Evolutionary conservation across 2,329 filamentous ascomycete species (phyloP).

Genomic region (Fusarium abutilonis): DNA sequence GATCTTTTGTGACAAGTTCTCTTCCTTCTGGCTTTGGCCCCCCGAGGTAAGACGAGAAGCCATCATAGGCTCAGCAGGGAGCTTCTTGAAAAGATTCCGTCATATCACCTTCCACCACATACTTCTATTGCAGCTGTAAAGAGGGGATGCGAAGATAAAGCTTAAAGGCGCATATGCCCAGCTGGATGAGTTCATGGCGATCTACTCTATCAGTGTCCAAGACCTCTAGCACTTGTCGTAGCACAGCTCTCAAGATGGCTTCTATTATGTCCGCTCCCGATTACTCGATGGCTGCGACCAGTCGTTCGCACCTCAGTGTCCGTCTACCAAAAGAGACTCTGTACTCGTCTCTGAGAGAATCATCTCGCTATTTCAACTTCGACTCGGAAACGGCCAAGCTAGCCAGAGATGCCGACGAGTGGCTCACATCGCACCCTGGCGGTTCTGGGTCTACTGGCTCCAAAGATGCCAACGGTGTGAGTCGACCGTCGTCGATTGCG

Average conservation of each 20-base stretch:
- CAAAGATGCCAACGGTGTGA: constrained; percentile 40
- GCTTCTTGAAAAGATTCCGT: constrained; percentile 15
- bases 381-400: constrained; percentile 39
- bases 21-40: constrained; percentile 11
- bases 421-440: constrained; percentile 38
- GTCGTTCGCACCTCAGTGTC: constrained; percentile 41
- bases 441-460: constrained; percentile 10
- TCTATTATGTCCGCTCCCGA: constrained; percentile 45
- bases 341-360: constrained; percentile 38
- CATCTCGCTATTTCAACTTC: constrained; percentile 42
- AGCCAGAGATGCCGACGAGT: constrained; percentile 38
- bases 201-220: neutral
- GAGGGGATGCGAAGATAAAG: neutral
- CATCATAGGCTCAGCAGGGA: constrained; percentile 20
- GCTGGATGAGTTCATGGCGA: neutral
- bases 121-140: neutral
- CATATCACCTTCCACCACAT: constrained; percentile 19
- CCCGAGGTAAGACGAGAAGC: constrained; percentile 25
- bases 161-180: constrained; percentile 23
- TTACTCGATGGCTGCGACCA: constrained; percentile 42
- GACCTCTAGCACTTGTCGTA: neutral
- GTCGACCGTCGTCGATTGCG: constrained; percentile 38
- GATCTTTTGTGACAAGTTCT: constrained; percentile 14
- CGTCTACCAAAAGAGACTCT: constrained; percentile 42
- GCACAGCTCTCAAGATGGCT: constrained; percentile 35